Evolutionary conservation across 2,329 filamentous ascomycete genomes (phyloP).

Genomic region (Thielaviopsis euricoi): DNA sequence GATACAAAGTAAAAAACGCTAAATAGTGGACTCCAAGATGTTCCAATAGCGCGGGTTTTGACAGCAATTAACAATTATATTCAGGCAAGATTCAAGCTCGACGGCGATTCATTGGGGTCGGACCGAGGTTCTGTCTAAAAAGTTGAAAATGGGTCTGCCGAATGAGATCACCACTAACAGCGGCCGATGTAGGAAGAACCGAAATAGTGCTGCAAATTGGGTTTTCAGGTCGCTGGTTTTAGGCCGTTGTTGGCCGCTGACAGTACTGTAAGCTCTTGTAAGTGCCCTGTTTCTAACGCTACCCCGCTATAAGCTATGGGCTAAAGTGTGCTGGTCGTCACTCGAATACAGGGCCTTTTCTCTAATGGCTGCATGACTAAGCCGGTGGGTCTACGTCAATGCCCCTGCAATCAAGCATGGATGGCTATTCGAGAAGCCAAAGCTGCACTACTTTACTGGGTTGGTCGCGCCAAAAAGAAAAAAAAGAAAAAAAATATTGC

Average conservation of each 20-base stretch:
- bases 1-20: background rate
- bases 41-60: background rate
- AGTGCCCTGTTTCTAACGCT: background rate
- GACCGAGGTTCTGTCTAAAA: constrained; percentile 6
- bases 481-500: background rate
- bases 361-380: background rate
- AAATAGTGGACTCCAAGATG: background rate
- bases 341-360: background rate
- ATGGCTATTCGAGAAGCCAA: background rate
- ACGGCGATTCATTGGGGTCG: background rate
- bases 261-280: background rate
- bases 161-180: constrained; percentile 2
- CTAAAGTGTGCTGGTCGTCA: no score
- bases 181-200: constrained; percentile 7
- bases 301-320: background rate
- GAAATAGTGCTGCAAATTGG: background rate
- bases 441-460: background rate
- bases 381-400: background rate
- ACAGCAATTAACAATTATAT: background rate
- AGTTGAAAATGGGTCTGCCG: constrained; percentile 3
- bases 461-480: background rate
- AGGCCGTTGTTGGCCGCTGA: constrained; percentile 3
- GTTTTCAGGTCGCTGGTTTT: constrained; percentile 14
- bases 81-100: background rate
- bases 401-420: background rate